These are phyloP conservation scores for Corymbia calophylla DNA, from an alignment of 441 rosid species.

Conservation along the genomic window DNA sequence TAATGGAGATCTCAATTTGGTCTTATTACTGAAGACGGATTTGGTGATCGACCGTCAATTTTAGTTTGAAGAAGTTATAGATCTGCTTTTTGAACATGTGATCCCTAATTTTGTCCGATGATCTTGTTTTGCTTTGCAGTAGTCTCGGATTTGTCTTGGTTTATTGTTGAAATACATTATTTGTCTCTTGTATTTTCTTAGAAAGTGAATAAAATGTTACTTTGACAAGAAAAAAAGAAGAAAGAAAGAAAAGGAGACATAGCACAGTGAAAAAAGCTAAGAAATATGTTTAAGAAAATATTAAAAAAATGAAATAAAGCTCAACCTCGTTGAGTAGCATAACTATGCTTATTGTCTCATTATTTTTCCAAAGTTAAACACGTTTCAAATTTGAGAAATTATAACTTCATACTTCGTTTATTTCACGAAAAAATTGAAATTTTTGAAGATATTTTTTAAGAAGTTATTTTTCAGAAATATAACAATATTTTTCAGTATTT, in stretches of 20 bases:
- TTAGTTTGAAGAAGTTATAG: neutral
- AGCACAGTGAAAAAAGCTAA: too few relatives aligned
- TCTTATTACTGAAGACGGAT: fast-evolving
- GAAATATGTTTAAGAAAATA: neutral
- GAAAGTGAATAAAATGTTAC: fast-evolving
- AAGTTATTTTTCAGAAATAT: neutral
- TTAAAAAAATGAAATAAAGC: too few relatives aligned
- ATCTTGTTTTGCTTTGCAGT: neutral
- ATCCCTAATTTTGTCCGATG: too few relatives aligned
- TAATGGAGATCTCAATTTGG: fast-evolving
- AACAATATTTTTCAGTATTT: neutral
- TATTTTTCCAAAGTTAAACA: neutral
- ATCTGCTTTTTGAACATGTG: neutral
- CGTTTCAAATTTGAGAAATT: neutral
- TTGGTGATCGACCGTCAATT: fast-evolving
- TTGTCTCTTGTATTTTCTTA: fast-evolving
- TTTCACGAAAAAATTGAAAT: neutral
- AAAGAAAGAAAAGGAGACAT: too few relatives aligned
- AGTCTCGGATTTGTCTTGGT: too few relatives aligned
- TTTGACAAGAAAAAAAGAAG: fast-evolving
- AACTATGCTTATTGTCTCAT: neutral
- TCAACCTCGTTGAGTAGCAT: neutral
- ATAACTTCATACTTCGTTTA: neutral
- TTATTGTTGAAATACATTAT: fast-evolving
- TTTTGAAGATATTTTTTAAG: neutral